phyloP scores from a whole-genome alignment of 805 yeast species.

The Ogataea thermomethanolica region DNA sequence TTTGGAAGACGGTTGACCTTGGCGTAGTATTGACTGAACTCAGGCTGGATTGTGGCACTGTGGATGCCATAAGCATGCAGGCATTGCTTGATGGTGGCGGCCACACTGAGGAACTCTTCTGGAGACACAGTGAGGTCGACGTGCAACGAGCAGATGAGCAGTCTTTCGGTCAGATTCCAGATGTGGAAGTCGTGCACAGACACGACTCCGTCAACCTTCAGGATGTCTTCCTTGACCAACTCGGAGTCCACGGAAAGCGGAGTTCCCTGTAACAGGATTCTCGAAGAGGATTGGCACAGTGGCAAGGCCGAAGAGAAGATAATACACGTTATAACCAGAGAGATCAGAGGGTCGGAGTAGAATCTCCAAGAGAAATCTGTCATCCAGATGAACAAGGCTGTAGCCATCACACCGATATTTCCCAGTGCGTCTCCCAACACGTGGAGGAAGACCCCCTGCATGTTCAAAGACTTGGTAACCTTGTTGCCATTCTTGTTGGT shows the following conservation, averaged over 20 bases:
- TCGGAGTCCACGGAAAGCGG: constrained; percentile 81
- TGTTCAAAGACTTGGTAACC: constrained; percentile 69
- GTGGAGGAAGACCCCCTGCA: constrained; percentile 96
- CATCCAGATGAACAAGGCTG: constrained; percentile 92
- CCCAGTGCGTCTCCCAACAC: constrained; percentile 97
- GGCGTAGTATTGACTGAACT: constrained; percentile 48
- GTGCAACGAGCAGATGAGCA: constrained; percentile 85
- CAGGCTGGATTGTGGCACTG: constrained; percentile 95
- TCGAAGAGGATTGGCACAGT: constrained; percentile 77
- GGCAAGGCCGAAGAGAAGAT: constrained; percentile 92
- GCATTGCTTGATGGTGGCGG: constrained; percentile 70
- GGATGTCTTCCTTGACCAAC: constrained; percentile 64
- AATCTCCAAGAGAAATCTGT: constrained; percentile 86
- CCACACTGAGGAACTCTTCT: constrained; percentile 65
- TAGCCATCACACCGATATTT: constrained; percentile 84
- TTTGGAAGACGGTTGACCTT: constrained; percentile 29
- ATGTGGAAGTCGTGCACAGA: constrained; percentile 94
- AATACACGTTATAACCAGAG: constrained; percentile 79
- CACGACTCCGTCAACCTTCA: constrained; percentile 64
- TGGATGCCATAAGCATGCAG: constrained; percentile 84
- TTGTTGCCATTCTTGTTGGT: constrained; percentile 19
- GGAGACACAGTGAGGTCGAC: constrained; percentile 67
- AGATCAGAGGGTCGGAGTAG: constrained; percentile 82
- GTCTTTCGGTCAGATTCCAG: constrained; percentile 90
- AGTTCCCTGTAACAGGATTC: constrained; percentile 87